These are phyloP conservation scores for Boletus pseudo-olivaceus DNA, from an alignment of 768 basidiomycete species.

Conservation along the genomic window DNA sequence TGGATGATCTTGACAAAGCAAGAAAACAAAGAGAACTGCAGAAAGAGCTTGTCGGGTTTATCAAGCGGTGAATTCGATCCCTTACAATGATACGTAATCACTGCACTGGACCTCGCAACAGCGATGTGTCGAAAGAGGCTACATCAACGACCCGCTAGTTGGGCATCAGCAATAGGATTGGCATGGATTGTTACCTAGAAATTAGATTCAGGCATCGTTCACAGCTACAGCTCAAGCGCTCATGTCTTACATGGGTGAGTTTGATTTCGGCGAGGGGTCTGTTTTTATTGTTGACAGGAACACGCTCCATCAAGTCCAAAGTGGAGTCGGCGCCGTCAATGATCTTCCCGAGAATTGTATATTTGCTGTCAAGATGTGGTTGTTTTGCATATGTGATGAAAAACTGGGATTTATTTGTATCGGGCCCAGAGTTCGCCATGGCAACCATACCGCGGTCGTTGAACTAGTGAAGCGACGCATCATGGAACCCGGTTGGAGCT, in stretches of 20 bases:
- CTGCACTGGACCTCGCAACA: slow-evolving; percentile 1
- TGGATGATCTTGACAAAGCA: slow-evolving; percentile 81
- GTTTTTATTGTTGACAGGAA: slow-evolving; percentile 89
- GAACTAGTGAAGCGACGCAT: slow-evolving; percentile 57
- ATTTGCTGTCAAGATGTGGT: slow-evolving; percentile 89
- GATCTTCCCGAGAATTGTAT: slow-evolving; percentile 95
- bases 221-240: neutral
- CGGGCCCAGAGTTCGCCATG: slow-evolving; percentile 96
- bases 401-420: slow-evolving; percentile 91
- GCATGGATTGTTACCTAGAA: slow-evolving; percentile 83
- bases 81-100: slow-evolving; percentile 11
- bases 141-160: slow-evolving; percentile 25
- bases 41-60: slow-evolving; percentile 85
- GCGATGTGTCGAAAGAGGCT: neutral
- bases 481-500: neutral
- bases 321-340: slow-evolving; percentile 97
- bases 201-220: slow-evolving; percentile 1
- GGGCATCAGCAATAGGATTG: slow-evolving; percentile 89
- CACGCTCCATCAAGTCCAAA: slow-evolving; percentile 89
- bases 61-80: slow-evolving; percentile 54
- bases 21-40: slow-evolving; percentile 81
- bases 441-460: slow-evolving; percentile 92
- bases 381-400: slow-evolving; percentile 92
- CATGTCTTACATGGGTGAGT: slow-evolving; percentile 62
- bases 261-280: slow-evolving; percentile 84